phyloP scores from a whole-genome alignment of 1,139 yeast species.

The Blastobotrys indianensis region DNA sequence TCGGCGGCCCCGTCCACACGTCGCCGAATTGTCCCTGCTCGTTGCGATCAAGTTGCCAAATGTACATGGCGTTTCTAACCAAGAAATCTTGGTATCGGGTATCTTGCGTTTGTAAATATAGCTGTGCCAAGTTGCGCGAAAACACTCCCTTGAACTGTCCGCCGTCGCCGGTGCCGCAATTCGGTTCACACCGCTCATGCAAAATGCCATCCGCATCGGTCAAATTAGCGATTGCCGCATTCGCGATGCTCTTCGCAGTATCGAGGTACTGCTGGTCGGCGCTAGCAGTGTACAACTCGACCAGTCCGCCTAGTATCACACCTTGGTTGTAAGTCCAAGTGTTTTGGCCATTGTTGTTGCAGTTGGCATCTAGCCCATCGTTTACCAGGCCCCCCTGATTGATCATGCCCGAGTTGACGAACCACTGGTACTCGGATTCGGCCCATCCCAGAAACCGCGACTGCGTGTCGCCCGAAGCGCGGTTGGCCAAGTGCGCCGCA shows the following conservation, averaged over 20 bases:
- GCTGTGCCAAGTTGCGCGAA: conserved; percentile 15
- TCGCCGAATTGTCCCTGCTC: conserved; percentile 12
- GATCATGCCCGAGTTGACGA: conserved; percentile 12
- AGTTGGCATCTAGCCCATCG: conserved; percentile 16
- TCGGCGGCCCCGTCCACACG: conserved; percentile 13
- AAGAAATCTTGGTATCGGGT: conserved; percentile 1
- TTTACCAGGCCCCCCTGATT: conserved; percentile 12
- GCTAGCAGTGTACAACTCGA: conserved; percentile 10
- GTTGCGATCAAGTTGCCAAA: conserved; percentile 10
- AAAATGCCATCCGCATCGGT: conserved; percentile 12
- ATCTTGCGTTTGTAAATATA: conserved; percentile 5
- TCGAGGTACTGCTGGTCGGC: conserved; percentile 7
- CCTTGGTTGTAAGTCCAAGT: conserved; percentile 20
- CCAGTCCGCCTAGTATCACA: conserved; percentile 17
- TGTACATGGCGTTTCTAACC: conserved; percentile 5
- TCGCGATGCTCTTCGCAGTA: conserved; percentile 14
- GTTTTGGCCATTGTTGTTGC: conserved; percentile 13
- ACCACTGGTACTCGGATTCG: conserved; percentile 16
- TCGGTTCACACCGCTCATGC: conserved; percentile 16
- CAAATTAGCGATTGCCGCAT: conserved; percentile 12
- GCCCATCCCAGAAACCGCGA: conserved; percentile 18
- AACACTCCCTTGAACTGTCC: conserved; percentile 19
- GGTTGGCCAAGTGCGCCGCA: conserved; percentile 14
- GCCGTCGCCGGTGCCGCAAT: conserved; percentile 14
- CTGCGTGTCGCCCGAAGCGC: conserved; percentile 9